Base-by-base conservation (phyloP, 768 basidiomycete genomes). In the Pleurotus tuber-regium region DNA sequence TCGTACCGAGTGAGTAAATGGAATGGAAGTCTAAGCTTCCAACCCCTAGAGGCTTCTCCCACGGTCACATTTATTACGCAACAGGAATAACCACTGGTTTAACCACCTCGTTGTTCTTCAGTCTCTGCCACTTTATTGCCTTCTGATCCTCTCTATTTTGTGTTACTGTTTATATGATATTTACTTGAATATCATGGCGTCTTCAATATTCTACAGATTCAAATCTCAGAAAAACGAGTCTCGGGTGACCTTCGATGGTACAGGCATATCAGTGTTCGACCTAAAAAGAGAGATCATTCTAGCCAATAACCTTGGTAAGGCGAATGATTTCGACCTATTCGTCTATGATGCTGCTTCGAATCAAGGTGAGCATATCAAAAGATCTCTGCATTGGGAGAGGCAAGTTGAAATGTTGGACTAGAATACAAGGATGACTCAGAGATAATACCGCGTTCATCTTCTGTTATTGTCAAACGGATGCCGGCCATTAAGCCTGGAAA, bases 141-240 rank as follows among this genome's bases (percentile, higher is more conserved):
- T 62, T 61, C 57, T 57, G 51, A 63, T 55, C 16, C 23, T 35
- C 31, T 19, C 46, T 33, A 10, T 33, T 48, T 48, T 12, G n/a
- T n/a, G n/a, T 59, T 52, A 59, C 58, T 61, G 69, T 66, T 69
- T 60, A 65, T 64, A 66, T 67, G 69, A 73, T 70, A 70, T 62
- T 66, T 65, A 72, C 70, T 58, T 48, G n/a, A 48, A 48, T 48
- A 48, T 48, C 46, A 88, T 88, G 91, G 83, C 90, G 63, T 96
- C 94, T 64, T 93, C 92, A 72, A 92, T 98, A 67, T 97, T 93
- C 74, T 98, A 96, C 85, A 89, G 88, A 74, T 99, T 97, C 86
- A 91, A 86, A 69, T 93, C 93, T 59, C 87, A 92, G 68, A 91
- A 81, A 75, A 86, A 90, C 74, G 96, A 98, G 71, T 94, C 93